These are phyloP conservation scores for Sordaria brevicollis DNA, from an alignment of 495 filamentous ascomycete species.

Conservation along the genomic window DNA sequence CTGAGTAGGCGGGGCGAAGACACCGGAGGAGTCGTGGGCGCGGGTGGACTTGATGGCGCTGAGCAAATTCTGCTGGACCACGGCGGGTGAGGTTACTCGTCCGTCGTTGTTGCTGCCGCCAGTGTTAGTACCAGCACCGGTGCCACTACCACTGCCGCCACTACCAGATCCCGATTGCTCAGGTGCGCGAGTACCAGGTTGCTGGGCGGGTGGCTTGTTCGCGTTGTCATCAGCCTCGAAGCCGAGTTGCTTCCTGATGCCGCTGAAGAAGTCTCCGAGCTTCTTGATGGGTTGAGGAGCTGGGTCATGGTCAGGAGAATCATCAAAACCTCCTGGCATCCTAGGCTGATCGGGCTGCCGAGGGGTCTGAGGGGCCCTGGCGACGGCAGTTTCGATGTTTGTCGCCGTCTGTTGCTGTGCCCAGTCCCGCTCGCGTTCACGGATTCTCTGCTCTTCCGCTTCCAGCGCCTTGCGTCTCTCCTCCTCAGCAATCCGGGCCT, in stretches of 20 bases:
- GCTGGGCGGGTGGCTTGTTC: not conserved
- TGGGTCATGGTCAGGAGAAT: constrained; percentile 41
- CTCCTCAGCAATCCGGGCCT: constrained; percentile 76
- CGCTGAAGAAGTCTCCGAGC: constrained; percentile 46
- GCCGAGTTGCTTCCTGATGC: constrained; percentile 52
- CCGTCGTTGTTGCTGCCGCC: constrained; percentile 19
- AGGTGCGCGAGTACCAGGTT: not conserved
- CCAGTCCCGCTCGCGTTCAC: constrained; percentile 48
- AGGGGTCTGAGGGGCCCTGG: constrained; percentile 39
- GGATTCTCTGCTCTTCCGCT: constrained; percentile 57
- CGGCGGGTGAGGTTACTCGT: constrained; percentile 43
- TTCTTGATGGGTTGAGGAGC: constrained; percentile 11
- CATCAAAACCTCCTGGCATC: constrained; percentile 43
- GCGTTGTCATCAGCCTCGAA: constrained; percentile 38
- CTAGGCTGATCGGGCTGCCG: constrained; percentile 6
- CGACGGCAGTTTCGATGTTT: constrained; percentile 37
- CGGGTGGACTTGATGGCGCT: constrained; percentile 76
- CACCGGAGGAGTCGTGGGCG: constrained; percentile 57
- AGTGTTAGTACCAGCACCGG: not conserved
- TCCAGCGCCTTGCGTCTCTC: constrained; percentile 67
- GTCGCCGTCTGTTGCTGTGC: constrained; percentile 26
- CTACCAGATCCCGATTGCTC: not conserved
- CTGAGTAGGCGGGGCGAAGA: constrained; percentile 63
- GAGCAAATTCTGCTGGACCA: constrained; percentile 54
- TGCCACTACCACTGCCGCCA: not conserved